Base-by-base conservation (phyloP, 306 rosid genomes). In the Corylus avellana region DNA sequence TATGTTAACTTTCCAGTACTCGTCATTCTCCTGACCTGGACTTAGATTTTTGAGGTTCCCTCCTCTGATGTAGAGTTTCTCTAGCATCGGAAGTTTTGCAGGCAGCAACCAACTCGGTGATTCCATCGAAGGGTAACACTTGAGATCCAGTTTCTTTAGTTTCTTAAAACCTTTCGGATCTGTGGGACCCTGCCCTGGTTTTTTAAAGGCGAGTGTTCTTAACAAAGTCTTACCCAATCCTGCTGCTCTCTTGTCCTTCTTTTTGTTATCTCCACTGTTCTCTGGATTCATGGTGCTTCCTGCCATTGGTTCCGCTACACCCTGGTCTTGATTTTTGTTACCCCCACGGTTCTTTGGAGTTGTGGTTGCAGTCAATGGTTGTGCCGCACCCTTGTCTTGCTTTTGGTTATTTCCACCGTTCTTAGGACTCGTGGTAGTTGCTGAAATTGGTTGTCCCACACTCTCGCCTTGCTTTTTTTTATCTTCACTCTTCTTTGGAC, bases 61-160 rank as follows among this genome's bases (percentile, higher is more conserved):
- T 63, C 72, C 85, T 18, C 85, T 35, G 54, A 82, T 54, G 20
- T 73, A 56, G 53, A 77, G 76, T 57, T 82, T 82, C 75, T 74
- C 47, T 29, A 82, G 48, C 0, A 8, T 7, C 20, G 0, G 0
- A 39, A 29, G 49, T 0, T 77, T 12, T 7, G 0, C 17, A 0
- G 64, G 55, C 14, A 10, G 35, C 57, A 77, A 32, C 75, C 75
- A 82, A 4, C 70, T 5, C 1, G 81, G 73, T 13, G 74, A 39
- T 1, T 11, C 10, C 1, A 14, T 11, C 11, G 0, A 0, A 20
- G 82, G 85, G 70, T 42, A 82, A 22, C 69, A 77, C 18, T 73
- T 78, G 35, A 82, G 82, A 39, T 63, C 54, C 47, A 82, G 61
- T 66, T 82, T 82, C 75, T 44, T 35, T 35, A 77, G 51, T 59